Evolutionary conservation across 768 basidiomycete species (phyloP).

Genomic region (Panellus pusillus): DNA sequence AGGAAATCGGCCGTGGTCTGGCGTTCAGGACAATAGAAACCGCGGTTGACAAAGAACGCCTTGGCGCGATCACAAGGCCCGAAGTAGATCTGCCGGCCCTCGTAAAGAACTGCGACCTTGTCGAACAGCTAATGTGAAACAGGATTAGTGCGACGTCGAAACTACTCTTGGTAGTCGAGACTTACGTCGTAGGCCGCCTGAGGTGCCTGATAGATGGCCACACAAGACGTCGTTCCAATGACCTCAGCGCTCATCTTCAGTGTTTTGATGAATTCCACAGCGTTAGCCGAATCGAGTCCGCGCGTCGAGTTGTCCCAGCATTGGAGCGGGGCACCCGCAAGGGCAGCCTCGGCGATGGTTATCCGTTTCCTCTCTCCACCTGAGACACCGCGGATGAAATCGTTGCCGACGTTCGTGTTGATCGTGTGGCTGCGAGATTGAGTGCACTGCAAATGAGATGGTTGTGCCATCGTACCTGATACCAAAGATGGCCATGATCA

Average conservation of each 20-base stretch:
- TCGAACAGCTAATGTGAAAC: constrained; percentile 33
- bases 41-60: constrained; percentile 45
- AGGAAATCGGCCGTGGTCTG: constrained; percentile 52
- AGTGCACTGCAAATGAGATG: no score
- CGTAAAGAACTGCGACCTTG: constrained; percentile 47
- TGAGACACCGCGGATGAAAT: constrained; percentile 52
- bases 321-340: constrained; percentile 35
- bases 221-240: constrained; percentile 38
- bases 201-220: constrained; percentile 46
- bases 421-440: constrained; percentile 45
- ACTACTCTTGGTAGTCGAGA: neutral
- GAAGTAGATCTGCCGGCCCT: constrained; percentile 51
- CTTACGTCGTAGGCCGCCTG: constrained; percentile 39
- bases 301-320: constrained; percentile 50
- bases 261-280: constrained; percentile 47
- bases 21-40: constrained; percentile 43
- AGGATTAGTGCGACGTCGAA: neutral
- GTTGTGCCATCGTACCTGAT: no score
- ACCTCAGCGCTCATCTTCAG: constrained; percentile 42
- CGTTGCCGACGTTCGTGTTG: constrained; percentile 67
- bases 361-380: constrained; percentile 66
- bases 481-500: constrained; percentile 57
- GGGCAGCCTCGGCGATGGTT: constrained; percentile 50
- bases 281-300: constrained; percentile 30
- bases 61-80: constrained; percentile 39